A percentile compares a stretch with the other conserved stretches of the same genome.
phyloP scores from a whole-genome alignment of 2,329 filamentous ascomycete species.

The Neonectria ditissima region DNA sequence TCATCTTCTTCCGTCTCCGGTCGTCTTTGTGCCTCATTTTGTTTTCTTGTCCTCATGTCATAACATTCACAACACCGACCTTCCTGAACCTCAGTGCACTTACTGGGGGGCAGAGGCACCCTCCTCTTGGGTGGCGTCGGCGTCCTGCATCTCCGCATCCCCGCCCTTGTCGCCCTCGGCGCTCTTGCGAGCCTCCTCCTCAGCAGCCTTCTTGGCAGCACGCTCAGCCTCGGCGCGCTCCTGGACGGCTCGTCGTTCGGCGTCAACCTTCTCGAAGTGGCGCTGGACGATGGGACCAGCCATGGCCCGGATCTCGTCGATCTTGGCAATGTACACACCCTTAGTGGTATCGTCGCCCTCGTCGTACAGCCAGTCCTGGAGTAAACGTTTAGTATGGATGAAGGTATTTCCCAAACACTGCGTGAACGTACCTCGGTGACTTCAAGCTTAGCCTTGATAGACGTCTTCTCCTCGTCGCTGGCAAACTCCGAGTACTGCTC shows the following conservation, averaged over 20 bases:
- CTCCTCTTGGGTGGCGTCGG: slow-evolving; percentile 66
- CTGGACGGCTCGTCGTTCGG: slow-evolving; percentile 82
- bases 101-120: slow-evolving; percentile 56
- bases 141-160: slow-evolving; percentile 75
- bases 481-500: slow-evolving; percentile 90
- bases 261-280: slow-evolving; percentile 94
- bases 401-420: background rate
- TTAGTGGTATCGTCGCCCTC: slow-evolving; percentile 96
- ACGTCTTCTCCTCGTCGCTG: slow-evolving; percentile 91
- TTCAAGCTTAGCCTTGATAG: slow-evolving; percentile 85
- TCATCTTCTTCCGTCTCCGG: slow-evolving; percentile 12
- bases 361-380: slow-evolving; percentile 96
- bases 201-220: slow-evolving; percentile 76
- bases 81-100: slow-evolving; percentile 28
- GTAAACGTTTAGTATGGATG: slow-evolving; percentile 22
- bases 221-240: slow-evolving; percentile 83
- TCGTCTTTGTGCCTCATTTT: slow-evolving; percentile 31
- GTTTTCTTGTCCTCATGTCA: slow-evolving; percentile 43
- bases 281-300: slow-evolving; percentile 93
- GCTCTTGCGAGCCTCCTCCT: slow-evolving; percentile 67
- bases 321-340: slow-evolving; percentile 92
- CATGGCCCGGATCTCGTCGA: slow-evolving; percentile 92
- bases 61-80: slow-evolving; percentile 26
- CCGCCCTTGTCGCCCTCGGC: slow-evolving; percentile 63
- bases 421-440: slow-evolving; percentile 79